Evolutionary conservation across 208 protist species (phyloP), one percentile per base, ranked within the genome.

Genomic region (Naegleria fowleri): DNA sequence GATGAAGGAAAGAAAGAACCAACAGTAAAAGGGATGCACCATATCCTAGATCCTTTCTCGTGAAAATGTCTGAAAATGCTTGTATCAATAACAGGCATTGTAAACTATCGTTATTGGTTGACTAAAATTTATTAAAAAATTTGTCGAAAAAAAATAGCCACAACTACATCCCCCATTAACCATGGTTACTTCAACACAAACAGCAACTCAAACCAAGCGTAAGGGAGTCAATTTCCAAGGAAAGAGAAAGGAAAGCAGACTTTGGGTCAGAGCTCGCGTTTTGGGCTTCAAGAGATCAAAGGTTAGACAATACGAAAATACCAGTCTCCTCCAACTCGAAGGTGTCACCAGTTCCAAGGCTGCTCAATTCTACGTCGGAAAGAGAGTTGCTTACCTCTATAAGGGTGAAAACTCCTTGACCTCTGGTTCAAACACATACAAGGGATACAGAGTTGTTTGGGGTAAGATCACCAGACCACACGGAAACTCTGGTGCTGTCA

Each of bases 371-470:
- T 99, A 99, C 95, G 93, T 99, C n/a, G 99, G 99, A 91, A 99
- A 99, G 97, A 96, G 97, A 91, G 95, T 99, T 86, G 98, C 96
- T 93, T 99, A 99, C 95, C 96, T 99, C 52, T 99, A 99, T 96
- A 89, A 92, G 91, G 83, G 48, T 90, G 39, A 15, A 40, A 92
- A 88, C 9, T 75, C 92, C 0, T 29, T 79, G 16, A 36, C 29
- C 29, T 83, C 86, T 83, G 59, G 29, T 93, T 88, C 40, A 86
- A 88, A 84, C 16, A 55, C 40, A 16, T 90, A 33, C 41, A 83
- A 67, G 36, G 90, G 59, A 83, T 75, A 6, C 84, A 91, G 40
- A 91, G 95, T 97, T 90, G 98, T 99, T 92, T 99, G 98, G 98
- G 99, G 99, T 91, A 97, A 97, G 86, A 95, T 99, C 51, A 97